Evolutionary conservation across 2,329 filamentous ascomycete species (phyloP), one percentile per base, ranked within the genome.

Genomic region (Aspergillus tamarii): DNA sequence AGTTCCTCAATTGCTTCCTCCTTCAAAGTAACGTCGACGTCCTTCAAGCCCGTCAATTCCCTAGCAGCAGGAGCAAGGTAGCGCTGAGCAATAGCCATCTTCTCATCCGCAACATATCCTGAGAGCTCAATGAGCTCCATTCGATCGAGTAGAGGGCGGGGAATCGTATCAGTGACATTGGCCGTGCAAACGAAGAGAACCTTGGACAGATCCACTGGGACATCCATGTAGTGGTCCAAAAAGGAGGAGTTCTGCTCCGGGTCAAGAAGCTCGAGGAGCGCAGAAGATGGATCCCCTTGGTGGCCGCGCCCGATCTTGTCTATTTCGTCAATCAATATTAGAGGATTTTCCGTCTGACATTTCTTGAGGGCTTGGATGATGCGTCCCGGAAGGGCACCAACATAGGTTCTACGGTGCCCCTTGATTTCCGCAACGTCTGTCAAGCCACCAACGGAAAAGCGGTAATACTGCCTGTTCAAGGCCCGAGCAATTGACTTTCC

Each of bases 361-460:
- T 99, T 99, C 85, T 99, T 99, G 73, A 99, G 83, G 0, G 95
- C 95, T 79, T 99, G 96, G 66, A 99, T 98, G 75, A 99, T 97
- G 64, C 96, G 91, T 57, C 95, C 96, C 4, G 95, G 95, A 41
- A 99, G 83, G 30, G 95, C 95, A 66, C 96, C 95, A 59, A 99
- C 95, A 71, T 99, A 99, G 3, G 95, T 99, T 72, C 95, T 88
- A 72, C 95, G 87, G 77, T 99, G 95, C 57, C 95, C 95, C 83
- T 99, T 99, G 84, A 99, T 98, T 78, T 99, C 95, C 21, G 95
- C 95, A 67, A 99, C 96, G 79, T 99, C 95, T 4, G 94, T 96
- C 69, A 99, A 85, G 71, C 95, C 95, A 75, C 95, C 95, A 10
- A 99, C 95, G 74, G 94, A 97, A 84, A 99, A 99, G 70, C 95